Evolutionary conservation across 345 rosid species (phyloP), one percentile per base, ranked within the genome.

Genomic region (Kernera saxatilis): DNA sequence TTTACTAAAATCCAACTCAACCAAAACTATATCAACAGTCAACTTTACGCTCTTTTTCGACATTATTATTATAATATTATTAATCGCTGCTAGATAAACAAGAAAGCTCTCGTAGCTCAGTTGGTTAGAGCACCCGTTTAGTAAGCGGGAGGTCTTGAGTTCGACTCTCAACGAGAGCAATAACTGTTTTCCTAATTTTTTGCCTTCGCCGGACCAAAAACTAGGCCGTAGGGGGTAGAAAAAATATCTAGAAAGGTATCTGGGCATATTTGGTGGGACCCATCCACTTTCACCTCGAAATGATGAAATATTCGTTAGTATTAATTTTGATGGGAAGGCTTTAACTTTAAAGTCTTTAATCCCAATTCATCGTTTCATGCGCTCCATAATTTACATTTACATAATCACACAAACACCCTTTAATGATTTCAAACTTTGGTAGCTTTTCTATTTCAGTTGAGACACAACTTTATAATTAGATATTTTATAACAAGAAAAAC

Each of bases 61-160:
- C 3, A 0, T 5, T 2, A 29, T 29, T 5, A 0, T 0, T 29
- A 5, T 27, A 27, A 27, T 3, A 27, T 27, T 2, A 27, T 27
- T 27, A 27, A 27, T 3, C 5, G 2, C 3, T 27, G 0, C 5
- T 6, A 3, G 3, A 2, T 3, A 5, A 27, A 27, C 32, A 29
- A 29, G 6, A 29, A 4, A 36, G n/a, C n/a, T n/a, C n/a, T n/a
- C n/a, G 84, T 94, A 88, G 97, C 93, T 89, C 92, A 92, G 93
- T 84, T 87, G 96, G 93, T 92, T 92, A 90, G 93, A 86, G 92
- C 94, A 86, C 88, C 89, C 85, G 94, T 86, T 89, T 90, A 88
- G 90, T 88, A 89, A 88, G 92, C 88, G 87, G 91, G 90, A 92
- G 92, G 94, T 92, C 92, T 87, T 90, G 96, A 89, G 96, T 91